phyloP scores from a whole-genome alignment of 139 green algal genomes.

The Edaphochlamys debaryana region DNA sequence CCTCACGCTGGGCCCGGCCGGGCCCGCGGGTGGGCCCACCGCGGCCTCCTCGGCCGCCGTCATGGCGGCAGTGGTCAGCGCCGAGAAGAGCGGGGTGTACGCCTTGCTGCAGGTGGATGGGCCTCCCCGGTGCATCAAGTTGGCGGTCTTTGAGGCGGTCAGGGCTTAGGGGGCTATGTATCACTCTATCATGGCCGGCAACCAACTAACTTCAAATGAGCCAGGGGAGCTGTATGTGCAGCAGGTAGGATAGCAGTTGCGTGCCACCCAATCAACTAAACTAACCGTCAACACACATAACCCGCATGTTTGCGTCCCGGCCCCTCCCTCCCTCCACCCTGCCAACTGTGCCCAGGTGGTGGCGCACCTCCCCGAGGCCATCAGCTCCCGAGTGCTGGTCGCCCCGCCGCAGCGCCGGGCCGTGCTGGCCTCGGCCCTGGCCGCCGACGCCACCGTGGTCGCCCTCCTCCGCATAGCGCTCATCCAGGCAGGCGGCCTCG shows the following conservation, averaged over 20 bases:
- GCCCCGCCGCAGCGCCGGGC: conserved; percentile 20
- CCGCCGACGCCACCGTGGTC: neutral
- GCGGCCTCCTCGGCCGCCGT: neutral
- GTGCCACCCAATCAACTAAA: too few species aligned
- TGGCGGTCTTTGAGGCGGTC: too few species aligned
- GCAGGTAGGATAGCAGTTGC: too few species aligned
- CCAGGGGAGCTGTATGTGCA: too few species aligned
- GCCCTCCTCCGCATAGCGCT: conserved; percentile 13
- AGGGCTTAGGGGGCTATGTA: neutral
- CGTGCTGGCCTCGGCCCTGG: neutral
- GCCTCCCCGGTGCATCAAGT: neutral
- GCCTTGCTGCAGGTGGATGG: conserved; percentile 36
- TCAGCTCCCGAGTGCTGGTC: neutral
- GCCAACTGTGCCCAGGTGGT: neutral
- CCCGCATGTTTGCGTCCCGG: too few species aligned
- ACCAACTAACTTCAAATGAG: too few species aligned
- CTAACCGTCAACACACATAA: too few species aligned
- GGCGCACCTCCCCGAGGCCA: conserved; percentile 8
- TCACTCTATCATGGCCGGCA: neutral
- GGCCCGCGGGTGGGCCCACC: neutral
- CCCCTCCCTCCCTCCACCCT: neutral
- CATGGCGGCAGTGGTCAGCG: conserved; percentile 9
- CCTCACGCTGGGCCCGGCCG: neutral
- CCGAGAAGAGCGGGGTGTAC: conserved; percentile 10
- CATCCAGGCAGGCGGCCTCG: neutral